phyloP scores from a whole-genome alignment of 2,329 filamentous ascomycete genomes.

The Ophiostoma triangulosporum region DNA sequence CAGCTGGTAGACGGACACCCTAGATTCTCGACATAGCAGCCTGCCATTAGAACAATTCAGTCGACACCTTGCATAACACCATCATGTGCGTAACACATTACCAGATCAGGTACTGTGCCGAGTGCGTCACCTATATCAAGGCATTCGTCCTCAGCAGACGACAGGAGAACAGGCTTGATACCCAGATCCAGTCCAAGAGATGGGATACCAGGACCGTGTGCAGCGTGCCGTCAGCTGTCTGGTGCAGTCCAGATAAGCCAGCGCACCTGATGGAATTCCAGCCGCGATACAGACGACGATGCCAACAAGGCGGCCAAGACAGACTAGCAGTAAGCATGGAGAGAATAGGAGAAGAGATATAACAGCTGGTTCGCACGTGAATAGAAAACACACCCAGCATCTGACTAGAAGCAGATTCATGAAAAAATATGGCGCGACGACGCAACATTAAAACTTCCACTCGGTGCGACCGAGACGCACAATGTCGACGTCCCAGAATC shows the following conservation, averaged over 20 bases:
- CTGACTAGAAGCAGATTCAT: too few species aligned
- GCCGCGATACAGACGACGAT: neutral
- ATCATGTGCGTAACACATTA: constrained; percentile 4
- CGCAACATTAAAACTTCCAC: constrained; percentile 24
- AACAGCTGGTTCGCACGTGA: too few species aligned
- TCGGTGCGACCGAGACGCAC: constrained; percentile 49
- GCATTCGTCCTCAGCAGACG: neutral
- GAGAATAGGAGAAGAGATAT: neutral
- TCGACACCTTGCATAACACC: too few species aligned
- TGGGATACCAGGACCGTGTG: neutral
- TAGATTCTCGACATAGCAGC: too few species aligned
- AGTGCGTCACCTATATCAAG: constrained; percentile 2
- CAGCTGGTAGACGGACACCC: too few species aligned
- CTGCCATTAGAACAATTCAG: too few species aligned
- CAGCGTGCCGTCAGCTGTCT: neutral
- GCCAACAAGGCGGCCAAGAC: neutral
- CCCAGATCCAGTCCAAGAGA: neutral
- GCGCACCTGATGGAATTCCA: neutral
- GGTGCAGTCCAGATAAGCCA: neutral
- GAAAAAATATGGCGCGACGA: neutral
- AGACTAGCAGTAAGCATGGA: neutral
- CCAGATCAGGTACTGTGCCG: constrained; percentile 1
- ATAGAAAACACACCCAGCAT: too few species aligned
- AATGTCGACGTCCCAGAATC: constrained; percentile 58
- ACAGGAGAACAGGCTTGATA: neutral